phyloP scores from a whole-genome alignment of 2,329 filamentous ascomycete species.

The Fusarium bulbicola region DNA sequence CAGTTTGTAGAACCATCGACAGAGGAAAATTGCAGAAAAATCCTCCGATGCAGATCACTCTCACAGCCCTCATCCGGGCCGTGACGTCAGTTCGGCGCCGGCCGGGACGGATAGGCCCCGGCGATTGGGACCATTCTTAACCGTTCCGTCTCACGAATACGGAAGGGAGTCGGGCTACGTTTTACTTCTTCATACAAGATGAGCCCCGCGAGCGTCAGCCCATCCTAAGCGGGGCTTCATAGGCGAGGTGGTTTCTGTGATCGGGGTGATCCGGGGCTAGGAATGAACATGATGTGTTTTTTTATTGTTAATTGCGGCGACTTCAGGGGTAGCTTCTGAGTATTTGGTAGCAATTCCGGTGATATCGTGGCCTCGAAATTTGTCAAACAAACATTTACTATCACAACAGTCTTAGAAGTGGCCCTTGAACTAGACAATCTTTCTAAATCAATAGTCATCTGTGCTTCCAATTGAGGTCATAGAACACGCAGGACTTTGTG shows the following conservation, averaged over 20 bases:
- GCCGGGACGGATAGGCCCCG: constrained; percentile 13
- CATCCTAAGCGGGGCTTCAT: constrained; percentile 38
- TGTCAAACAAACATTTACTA: not conserved
- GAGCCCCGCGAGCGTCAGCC: constrained; percentile 35
- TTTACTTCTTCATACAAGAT: not conserved
- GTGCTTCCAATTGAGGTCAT: not conserved
- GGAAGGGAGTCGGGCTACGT: constrained; percentile 24
- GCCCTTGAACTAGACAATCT: not conserved
- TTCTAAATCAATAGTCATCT: not conserved
- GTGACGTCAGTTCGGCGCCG: constrained; percentile 14
- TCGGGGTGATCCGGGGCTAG: constrained; percentile 40
- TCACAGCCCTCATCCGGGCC: constrained; percentile 17
- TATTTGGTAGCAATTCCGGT: not conserved
- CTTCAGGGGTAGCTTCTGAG: constrained; percentile 2
- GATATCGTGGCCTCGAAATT: not conserved
- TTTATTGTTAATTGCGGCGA: not conserved
- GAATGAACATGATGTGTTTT: constrained; percentile 21
- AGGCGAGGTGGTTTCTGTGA: constrained; percentile 26
- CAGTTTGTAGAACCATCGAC: not conserved
- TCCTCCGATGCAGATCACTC: not conserved
- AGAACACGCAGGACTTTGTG: not conserved
- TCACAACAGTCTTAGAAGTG: too few species aligned
- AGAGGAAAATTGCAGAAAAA: not conserved
- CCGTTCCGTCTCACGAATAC: constrained; percentile 35
- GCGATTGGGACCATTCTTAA: constrained; percentile 1